Evolutionary conservation across 2,329 filamentous ascomycete genomes (phyloP).

Genomic region (Coniochaeta hoffmannii): DNA sequence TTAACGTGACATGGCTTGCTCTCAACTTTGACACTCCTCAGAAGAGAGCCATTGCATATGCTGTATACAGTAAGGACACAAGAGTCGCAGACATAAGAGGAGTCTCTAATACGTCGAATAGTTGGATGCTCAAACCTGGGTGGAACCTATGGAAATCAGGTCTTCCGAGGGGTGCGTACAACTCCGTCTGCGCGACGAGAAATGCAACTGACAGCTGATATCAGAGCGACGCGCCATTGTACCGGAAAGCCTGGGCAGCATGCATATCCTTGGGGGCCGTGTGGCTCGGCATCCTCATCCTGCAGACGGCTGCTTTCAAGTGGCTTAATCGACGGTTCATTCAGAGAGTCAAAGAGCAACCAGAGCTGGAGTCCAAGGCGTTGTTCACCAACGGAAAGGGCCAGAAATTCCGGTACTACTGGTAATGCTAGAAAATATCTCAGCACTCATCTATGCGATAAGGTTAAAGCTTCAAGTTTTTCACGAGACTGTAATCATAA

Average conservation of each 20-base stretch:
- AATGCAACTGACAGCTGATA: background rate
- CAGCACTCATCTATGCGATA: no score
- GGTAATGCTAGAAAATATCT: background rate
- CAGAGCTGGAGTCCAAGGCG: background rate
- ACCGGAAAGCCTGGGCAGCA: conserved; percentile 13
- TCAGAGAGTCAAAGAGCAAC: background rate
- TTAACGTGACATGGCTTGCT: conserved; percentile 15
- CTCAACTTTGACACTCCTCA: conserved; percentile 14
- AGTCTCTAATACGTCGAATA: conserved; percentile 5
- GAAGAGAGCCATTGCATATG: conserved; percentile 13
- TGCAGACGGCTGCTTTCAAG: conserved; percentile 11
- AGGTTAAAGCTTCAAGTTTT: no score
- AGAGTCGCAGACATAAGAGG: background rate
- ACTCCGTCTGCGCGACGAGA: background rate
- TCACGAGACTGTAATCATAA: no score
- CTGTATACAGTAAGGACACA: conserved; percentile 12
- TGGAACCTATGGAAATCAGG: conserved; percentile 15
- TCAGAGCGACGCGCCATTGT: conserved; percentile 10
- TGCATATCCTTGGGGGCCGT: conserved; percentile 13
- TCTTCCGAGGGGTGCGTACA: conserved; percentile 13
- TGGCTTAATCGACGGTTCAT: conserved; percentile 1
- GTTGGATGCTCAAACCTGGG: conserved; percentile 15
- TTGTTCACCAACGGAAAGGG: background rate
- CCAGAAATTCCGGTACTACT: conserved; percentile 2
- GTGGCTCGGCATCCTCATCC: conserved; percentile 11